These are phyloP conservation scores for Cenchrus fungigraminus DNA, from an alignment of 176 grass and related monocot species.

Conservation along the genomic window DNA sequence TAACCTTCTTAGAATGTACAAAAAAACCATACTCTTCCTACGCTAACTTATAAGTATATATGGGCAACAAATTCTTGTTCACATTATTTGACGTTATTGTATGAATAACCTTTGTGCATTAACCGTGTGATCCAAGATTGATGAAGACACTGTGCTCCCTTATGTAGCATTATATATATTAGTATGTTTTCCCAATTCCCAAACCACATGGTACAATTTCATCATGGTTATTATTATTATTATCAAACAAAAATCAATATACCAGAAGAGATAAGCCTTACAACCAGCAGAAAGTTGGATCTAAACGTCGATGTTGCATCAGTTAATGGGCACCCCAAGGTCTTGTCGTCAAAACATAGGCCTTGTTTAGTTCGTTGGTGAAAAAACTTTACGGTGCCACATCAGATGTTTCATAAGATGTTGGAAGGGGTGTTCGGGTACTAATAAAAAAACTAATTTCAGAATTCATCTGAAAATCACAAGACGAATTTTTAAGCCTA, in stretches of 20 bases:
- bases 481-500: too few relatives aligned
- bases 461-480: too few relatives aligned
- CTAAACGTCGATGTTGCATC: not conserved
- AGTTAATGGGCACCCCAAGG: conserved; percentile 30
- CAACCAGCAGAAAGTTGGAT: conserved; percentile 18
- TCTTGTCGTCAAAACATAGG: conserved; percentile 40
- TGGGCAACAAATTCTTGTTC: not conserved
- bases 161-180: not conserved
- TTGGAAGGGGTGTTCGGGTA: too few relatives aligned
- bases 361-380: too few relatives aligned
- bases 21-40: not conserved
- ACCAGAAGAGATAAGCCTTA: not conserved
- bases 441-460: too few relatives aligned
- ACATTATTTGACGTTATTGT: not conserved
- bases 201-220: not conserved
- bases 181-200: not conserved
- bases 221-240: not conserved
- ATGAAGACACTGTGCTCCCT: not conserved
- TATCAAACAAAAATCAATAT: not conserved
- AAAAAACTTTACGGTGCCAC: too few relatives aligned
- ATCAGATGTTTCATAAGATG: too few relatives aligned
- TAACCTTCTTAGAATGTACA: not conserved
- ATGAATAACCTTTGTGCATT: conserved; percentile 9
- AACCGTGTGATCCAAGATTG: not conserved
- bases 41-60: not conserved